Evolutionary conservation across 352 stramenopile species (phyloP).

Genomic region (Phytopythium aichiense): DNA sequence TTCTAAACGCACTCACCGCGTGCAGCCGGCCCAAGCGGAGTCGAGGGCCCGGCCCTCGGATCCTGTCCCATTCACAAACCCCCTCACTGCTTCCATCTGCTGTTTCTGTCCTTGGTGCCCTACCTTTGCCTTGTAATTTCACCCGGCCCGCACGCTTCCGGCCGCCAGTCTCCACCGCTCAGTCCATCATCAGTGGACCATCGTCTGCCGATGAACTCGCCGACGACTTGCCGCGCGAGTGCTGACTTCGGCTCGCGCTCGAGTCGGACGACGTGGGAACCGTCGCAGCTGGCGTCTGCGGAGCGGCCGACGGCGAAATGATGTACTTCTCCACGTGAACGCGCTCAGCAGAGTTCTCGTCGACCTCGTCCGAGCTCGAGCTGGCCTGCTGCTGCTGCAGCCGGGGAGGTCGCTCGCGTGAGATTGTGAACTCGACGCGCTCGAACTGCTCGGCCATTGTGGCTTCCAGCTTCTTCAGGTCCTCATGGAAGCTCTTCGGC

Average conservation of each 20-base stretch:
- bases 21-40: background rate
- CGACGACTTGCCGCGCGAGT: constrained; percentile 27
- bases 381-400: constrained; percentile 23
- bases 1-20: background rate
- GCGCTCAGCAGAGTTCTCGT: constrained; percentile 23
- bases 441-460: constrained; percentile 69
- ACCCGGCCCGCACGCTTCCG: background rate
- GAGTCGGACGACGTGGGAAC: constrained; percentile 17
- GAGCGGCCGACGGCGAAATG: constrained; percentile 21
- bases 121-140: constrained; percentile 3
- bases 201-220: constrained; percentile 26
- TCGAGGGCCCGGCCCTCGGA: background rate
- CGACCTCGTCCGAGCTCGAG: constrained; percentile 24
- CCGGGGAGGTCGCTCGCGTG: constrained; percentile 46
- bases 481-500: constrained; percentile 45
- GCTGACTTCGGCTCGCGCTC: constrained; percentile 22
- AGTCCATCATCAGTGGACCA: constrained; percentile 6
- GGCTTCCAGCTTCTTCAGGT: constrained; percentile 63
- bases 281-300: constrained; percentile 9
- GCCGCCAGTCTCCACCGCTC: background rate
- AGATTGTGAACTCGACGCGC: constrained; percentile 78
- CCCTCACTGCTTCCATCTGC: background rate
- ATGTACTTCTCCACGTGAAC: constrained; percentile 38
- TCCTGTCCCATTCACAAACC: background rate
- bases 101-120: background rate